Evolutionary conservation across 129 eudicot species (phyloP).

Genomic region (Escallonia rubra): DNA sequence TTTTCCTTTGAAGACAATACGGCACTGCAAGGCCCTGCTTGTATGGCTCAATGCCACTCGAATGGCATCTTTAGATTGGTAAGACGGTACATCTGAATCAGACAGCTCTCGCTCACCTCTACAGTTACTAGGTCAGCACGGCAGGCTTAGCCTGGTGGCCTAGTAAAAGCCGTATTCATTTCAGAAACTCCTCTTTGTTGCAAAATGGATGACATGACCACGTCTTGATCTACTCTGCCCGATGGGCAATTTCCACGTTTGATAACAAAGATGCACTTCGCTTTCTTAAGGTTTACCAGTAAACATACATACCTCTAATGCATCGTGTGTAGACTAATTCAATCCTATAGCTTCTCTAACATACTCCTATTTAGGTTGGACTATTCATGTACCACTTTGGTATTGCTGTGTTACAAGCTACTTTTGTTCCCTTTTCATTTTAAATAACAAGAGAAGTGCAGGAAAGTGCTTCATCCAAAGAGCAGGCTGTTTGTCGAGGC

Average conservation of each 20-base stretch:
- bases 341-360: too few relatives aligned
- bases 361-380: background rate
- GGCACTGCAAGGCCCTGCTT: conserved; percentile 10
- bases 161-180: conserved; percentile 20
- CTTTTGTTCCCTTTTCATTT: too few relatives aligned
- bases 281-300: too few relatives aligned
- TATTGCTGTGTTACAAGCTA: too few relatives aligned
- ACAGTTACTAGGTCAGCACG: conserved; percentile 13
- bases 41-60: conserved; percentile 32
- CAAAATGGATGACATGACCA: too few relatives aligned
- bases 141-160: conserved; percentile 15
- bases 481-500: background rate
- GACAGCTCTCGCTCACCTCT: background rate
- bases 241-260: too few relatives aligned
- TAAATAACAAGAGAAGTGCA: too few relatives aligned
- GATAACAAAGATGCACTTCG: too few relatives aligned
- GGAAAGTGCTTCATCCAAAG: too few relatives aligned
- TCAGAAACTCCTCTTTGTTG: background rate
- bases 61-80: conserved; percentile 47
- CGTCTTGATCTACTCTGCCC: too few relatives aligned
- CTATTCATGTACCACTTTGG: background rate
- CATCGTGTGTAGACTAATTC: too few relatives aligned
- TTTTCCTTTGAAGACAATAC: conserved; percentile 6
- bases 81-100: background rate
- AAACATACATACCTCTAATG: too few relatives aligned